Conservation (phyloP, 1,139 yeast species). For the Pichia sp. region DNA sequence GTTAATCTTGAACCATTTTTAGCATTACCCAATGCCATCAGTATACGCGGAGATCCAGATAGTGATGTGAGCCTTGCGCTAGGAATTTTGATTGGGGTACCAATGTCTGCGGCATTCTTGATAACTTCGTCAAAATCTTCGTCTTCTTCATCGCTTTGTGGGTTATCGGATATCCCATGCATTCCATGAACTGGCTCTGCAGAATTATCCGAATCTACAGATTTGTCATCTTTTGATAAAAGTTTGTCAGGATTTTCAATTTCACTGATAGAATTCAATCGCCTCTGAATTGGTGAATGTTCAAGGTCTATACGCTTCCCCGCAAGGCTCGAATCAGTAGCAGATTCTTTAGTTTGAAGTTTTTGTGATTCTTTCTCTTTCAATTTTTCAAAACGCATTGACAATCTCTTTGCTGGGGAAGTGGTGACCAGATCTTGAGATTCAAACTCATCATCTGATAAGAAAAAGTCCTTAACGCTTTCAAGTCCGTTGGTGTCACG, state of each 20-base stretch:
- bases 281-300: too few relatives aligned
- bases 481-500: conserved; percentile 73
- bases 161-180: too few relatives aligned
- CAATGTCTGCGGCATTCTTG: conserved; percentile 20
- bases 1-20: conserved; percentile 25
- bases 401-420: conserved; percentile 15
- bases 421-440: conserved; percentile 9
- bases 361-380: conserved; percentile 1
- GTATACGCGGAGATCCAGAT: conserved; percentile 15
- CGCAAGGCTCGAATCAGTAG: too few relatives aligned
- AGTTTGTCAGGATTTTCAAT: too few relatives aligned
- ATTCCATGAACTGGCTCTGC: too few relatives aligned
- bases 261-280: too few relatives aligned
- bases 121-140: conserved; percentile 20
- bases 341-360: too few relatives aligned
- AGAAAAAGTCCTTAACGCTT: conserved; percentile 69
- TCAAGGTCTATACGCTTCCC: too few relatives aligned
- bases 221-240: too few relatives aligned
- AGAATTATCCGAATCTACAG: too few relatives aligned
- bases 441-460: conserved; percentile 30
- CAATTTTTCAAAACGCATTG: conserved; percentile 11
- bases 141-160: neutral
- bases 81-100: conserved; percentile 19
- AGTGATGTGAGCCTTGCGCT: conserved; percentile 11
- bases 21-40: neutral